Percentiles rank a stretch among this genome's conserved stretches.
Conservation (phyloP, 23 red algal species). For the Porphyridium purpureum region DNA sequence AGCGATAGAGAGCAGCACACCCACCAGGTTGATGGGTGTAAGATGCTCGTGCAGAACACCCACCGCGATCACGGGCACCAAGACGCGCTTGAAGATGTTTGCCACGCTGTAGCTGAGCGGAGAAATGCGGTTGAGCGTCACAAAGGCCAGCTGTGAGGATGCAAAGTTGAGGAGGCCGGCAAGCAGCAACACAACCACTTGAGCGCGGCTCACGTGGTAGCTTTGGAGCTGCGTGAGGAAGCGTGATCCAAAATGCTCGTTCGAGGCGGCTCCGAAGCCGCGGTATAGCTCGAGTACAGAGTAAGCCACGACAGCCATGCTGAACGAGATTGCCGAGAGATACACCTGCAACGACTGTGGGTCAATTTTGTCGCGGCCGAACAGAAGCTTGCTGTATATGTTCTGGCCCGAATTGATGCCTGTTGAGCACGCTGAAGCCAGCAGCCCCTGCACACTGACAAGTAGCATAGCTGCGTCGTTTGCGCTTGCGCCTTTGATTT, state of each 20-base stretch:
- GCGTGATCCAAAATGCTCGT: constrained; percentile 3
- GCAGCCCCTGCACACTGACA: constrained; percentile 12
- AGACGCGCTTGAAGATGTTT: constrained; percentile 50
- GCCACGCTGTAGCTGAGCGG: constrained; percentile 39
- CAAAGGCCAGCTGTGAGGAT: constrained; percentile 39
- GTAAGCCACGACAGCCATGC: constrained; percentile 9
- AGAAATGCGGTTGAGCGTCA: constrained; percentile 34
- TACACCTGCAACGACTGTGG: constrained; percentile 37
- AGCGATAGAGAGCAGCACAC: constrained; percentile 28
- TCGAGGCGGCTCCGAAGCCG: too few species aligned
- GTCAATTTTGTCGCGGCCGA: constrained; percentile 28
- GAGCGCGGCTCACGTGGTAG: constrained; percentile 11
- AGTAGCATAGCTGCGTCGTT: constrained; percentile 1
- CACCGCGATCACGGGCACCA: constrained; percentile 23
- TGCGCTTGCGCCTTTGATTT: constrained; percentile 14
- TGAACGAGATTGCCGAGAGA: constrained; percentile 32
- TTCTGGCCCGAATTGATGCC: constrained; percentile 44
- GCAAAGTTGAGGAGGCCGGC: constrained; percentile 45
- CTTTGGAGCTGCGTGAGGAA: constrained; percentile 2
- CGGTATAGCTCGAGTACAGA: constrained; percentile 9
- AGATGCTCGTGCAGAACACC: constrained; percentile 27
- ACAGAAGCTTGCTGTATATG: constrained; percentile 42
- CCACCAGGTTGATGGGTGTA: constrained; percentile 20
- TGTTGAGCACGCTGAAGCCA: constrained; percentile 17
- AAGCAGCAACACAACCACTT: constrained; percentile 9